phyloP scores from a whole-genome alignment of 352 stramenopile species.

The Pythium rhizo-oryzae region DNA sequence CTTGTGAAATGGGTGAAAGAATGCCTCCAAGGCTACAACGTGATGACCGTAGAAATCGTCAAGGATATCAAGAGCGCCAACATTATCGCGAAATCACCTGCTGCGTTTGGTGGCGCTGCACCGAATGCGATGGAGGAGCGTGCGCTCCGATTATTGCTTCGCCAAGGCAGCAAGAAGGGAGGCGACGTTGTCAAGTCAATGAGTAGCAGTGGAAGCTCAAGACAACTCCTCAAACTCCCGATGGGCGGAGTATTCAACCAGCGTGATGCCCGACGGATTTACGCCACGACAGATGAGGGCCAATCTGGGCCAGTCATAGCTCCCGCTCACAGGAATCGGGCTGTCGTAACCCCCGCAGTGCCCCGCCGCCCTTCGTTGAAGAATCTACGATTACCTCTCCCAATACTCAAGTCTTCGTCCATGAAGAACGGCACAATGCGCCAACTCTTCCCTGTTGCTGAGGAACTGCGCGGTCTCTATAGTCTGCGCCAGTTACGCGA shows the following conservation, averaged over 20 bases:
- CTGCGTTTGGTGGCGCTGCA: neutral
- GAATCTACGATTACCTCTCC: constrained; percentile 14
- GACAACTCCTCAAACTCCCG: neutral
- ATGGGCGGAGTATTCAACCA: neutral
- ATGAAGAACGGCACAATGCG: constrained; percentile 55
- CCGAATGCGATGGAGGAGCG: constrained; percentile 13
- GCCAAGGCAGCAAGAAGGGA: constrained; percentile 11
- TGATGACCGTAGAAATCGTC: constrained; percentile 73
- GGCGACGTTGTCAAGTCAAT: constrained; percentile 2
- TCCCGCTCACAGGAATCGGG: neutral
- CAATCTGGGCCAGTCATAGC: no score
- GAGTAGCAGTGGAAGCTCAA: constrained; percentile 2
- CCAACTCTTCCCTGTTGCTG: constrained; percentile 58
- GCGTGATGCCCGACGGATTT: neutral
- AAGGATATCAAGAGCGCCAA: constrained; percentile 56
- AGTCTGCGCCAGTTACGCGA: constrained; percentile 43
- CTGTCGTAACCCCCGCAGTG: constrained; percentile 6
- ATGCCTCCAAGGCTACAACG: constrained; percentile 69
- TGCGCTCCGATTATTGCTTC: constrained; percentile 7
- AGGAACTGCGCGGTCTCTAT: constrained; percentile 56
- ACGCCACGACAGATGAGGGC: neutral
- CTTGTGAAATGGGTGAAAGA: constrained; percentile 60
- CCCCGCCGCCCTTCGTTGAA: constrained; percentile 1
- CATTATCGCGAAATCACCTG: neutral
- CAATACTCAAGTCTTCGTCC: constrained; percentile 38